A percentile compares a stretch with the other conserved stretches of the same genome.
Evolutionary conservation across 1,284 basidiomycete species (phyloP).

Genomic region (Trichosporon sp.): DNA sequence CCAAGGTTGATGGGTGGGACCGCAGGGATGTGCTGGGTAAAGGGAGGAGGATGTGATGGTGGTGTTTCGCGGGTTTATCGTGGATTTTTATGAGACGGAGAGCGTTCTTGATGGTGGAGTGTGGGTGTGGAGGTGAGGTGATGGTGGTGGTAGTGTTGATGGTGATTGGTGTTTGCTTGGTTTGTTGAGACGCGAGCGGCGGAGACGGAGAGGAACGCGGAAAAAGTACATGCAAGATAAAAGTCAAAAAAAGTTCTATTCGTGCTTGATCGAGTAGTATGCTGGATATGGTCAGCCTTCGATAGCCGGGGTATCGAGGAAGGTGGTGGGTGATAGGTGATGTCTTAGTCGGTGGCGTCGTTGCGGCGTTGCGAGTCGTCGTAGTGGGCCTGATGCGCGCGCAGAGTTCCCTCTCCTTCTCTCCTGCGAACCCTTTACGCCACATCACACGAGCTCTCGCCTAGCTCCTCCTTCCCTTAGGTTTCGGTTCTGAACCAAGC

Average conservation of each 20-base stretch:
- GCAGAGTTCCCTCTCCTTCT: not conserved
- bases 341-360: not conserved
- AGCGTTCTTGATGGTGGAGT: not conserved
- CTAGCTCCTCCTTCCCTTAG: not conserved
- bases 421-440: not conserved
- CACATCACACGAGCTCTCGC: not conserved
- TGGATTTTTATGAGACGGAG: not conserved
- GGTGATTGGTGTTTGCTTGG: not conserved
- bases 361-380: not conserved
- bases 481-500: not conserved
- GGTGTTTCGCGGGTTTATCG: not conserved
- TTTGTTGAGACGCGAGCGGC: conserved; percentile 23
- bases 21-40: conserved; percentile 16
- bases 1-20: conserved; percentile 11
- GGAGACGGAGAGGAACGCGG: conserved; percentile 21
- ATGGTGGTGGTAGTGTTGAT: not conserved
- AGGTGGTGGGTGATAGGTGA: not conserved
- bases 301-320: not conserved
- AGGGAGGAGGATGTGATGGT: not conserved
- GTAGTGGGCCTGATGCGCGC: too few relatives aligned
- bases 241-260: conserved; percentile 19
- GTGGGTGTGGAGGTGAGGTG: conserved; percentile 5
- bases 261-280: conserved; percentile 21
- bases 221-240: conserved; percentile 12
- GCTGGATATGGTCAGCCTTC: conserved; percentile 11